These are phyloP conservation scores for Fonsecaea multimorphosa DNA, from an alignment of 2,329 filamentous ascomycete genomes.

Conservation along the genomic window DNA sequence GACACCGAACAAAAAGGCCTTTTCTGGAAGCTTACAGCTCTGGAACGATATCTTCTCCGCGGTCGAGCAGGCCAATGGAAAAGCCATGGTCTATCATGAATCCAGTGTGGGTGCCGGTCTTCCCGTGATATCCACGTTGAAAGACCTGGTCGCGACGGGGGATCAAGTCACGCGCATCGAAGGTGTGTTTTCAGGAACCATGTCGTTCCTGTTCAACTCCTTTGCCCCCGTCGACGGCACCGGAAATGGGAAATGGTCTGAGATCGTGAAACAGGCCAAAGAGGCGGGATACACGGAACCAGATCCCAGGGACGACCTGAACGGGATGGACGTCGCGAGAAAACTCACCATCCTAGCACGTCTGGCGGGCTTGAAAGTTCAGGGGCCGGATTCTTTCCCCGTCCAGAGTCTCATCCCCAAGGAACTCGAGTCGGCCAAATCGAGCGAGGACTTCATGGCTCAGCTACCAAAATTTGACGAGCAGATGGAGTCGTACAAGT, in stretches of 20 bases:
- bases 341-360: slow-evolving; percentile 95
- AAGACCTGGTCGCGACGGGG: slow-evolving; percentile 92
- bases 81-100: slow-evolving; percentile 90
- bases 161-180: slow-evolving; percentile 92
- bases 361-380: slow-evolving; percentile 78
- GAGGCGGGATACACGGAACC: slow-evolving; percentile 90
- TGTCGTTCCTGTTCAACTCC: slow-evolving; percentile 97
- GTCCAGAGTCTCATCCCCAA: slow-evolving; percentile 92
- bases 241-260: slow-evolving; percentile 79
- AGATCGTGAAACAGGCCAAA: slow-evolving; percentile 90
- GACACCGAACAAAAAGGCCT: slow-evolving; percentile 98
- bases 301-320: slow-evolving; percentile 83
- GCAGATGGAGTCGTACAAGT: slow-evolving; percentile 88
- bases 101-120: slow-evolving; percentile 92
- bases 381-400: slow-evolving; percentile 85
- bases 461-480: slow-evolving; percentile 80
- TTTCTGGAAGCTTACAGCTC: slow-evolving; percentile 78
- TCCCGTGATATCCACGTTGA: slow-evolving; percentile 89
- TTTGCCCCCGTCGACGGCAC: slow-evolving; percentile 81
- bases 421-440: slow-evolving; percentile 76
- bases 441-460: slow-evolving; percentile 84
- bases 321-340: slow-evolving; percentile 87
- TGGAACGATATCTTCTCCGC: slow-evolving; percentile 91
- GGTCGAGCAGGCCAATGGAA: slow-evolving; percentile 52
- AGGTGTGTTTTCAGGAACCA: slow-evolving; percentile 95